Evolutionary conservation across 345 rosid species (phyloP).

Genomic region (Euphorbia peplus): DNA sequence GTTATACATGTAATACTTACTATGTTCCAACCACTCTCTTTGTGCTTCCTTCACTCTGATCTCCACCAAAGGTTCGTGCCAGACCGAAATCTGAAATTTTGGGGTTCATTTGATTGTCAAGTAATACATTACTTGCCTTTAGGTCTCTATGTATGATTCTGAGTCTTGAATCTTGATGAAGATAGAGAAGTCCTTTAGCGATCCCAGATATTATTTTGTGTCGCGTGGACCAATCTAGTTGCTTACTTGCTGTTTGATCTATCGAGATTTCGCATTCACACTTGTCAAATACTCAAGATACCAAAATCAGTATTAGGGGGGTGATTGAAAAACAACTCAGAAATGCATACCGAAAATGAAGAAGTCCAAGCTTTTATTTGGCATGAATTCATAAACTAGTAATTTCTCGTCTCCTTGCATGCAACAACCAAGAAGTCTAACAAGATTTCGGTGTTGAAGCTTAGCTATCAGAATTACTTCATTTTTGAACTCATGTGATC

Average conservation of each 20-base stretch:
- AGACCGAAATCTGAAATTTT: slow-evolving; percentile 19
- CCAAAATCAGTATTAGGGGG: neutral
- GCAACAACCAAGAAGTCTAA: slow-evolving; percentile 25
- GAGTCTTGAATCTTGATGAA: slow-evolving; percentile 19
- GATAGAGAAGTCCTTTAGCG: slow-evolving; percentile 18
- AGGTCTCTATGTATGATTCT: slow-evolving; percentile 21
- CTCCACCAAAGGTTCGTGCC: slow-evolving; percentile 4
- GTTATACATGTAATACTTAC: neutral
- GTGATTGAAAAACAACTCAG: neutral
- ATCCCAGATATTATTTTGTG: slow-evolving; percentile 8
- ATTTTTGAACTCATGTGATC: slow-evolving; percentile 41
- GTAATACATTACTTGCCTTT: slow-evolving; percentile 17
- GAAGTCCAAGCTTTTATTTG: slow-evolving; percentile 31
- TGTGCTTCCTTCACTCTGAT: slow-evolving; percentile 14
- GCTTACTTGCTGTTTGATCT: slow-evolving; percentile 9
- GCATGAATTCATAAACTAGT: slow-evolving; percentile 32
- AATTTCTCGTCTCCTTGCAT: slow-evolving; percentile 23
- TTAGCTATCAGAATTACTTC: slow-evolving; percentile 43
- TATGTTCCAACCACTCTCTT: slow-evolving; percentile 12
- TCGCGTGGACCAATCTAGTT: slow-evolving; percentile 14
- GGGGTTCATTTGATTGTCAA: slow-evolving; percentile 15
- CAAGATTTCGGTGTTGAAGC: slow-evolving; percentile 53
- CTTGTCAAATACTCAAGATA: neutral
- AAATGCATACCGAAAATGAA: slow-evolving; percentile 32
- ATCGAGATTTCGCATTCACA: neutral